Evolutionary conservation across 495 filamentous ascomycete species (phyloP), one percentile per base, ranked within the genome.

Genomic region (Lasiosphaeria hispida): DNA sequence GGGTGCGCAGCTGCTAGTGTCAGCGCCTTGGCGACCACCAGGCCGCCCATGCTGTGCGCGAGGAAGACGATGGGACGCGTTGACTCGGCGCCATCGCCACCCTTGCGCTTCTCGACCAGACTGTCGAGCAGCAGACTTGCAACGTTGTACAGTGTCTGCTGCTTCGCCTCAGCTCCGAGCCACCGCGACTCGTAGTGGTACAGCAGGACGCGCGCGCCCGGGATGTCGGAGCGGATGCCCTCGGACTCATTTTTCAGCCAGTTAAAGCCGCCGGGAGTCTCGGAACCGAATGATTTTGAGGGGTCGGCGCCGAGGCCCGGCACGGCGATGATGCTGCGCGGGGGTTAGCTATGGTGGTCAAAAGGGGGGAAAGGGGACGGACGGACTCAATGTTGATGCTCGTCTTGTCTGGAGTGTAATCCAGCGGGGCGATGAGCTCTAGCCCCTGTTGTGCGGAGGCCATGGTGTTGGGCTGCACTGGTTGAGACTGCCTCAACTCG

Each of bases 131-230:
- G 48, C 56, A 51, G 48, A 23, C 7, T 49, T 40, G 37, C 48
- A 39, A 52, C 56, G 18, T 59, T 59, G 56, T 52, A 41, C 9
- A 59, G 35, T 14, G 40, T 52, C 33, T 59, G 56, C 38, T 52
- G 48, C 45, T 59, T 49, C 10, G 56, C 35, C 18, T 59, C 10
- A 18, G 30, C 44, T 7, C 56, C 56, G 15, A 51, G 39, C 56
- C 56, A 59, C 10, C 48, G 47, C 7, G 56, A 59, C 48, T 59
- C 56, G 38, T 59, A 59, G 33, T 52, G 39, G 40, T 59, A 52
- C 10, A 59, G 56, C 37, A 53, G 14, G 19, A 59, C 56, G 10
- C 56, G 56, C 18, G 56, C 35, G 10, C 42, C 53, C 7, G 56
- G 56, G 14, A 59, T 59, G 36, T 59, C 56, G 39, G 56, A 18